Conservation (phyloP, 495 filamentous ascomycete genomes). For the Hyaloscypha finlandica region DNA sequence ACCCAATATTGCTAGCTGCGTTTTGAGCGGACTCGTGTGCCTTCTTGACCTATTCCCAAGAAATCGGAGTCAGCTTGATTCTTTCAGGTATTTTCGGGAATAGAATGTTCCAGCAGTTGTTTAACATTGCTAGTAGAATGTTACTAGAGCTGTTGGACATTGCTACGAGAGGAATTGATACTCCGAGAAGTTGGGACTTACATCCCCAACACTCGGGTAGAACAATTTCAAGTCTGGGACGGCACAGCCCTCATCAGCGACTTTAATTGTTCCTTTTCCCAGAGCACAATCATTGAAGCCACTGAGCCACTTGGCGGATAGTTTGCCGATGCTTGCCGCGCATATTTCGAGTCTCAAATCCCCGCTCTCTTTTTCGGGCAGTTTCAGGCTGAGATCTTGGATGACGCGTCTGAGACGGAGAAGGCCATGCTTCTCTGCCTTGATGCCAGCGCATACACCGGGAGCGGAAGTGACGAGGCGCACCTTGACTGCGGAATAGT, state of each 20-base stretch:
- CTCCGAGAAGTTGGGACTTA: too few species aligned
- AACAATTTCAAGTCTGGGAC: conserved; percentile 29
- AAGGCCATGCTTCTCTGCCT: conserved; percentile 28
- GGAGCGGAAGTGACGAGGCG: conserved; percentile 29
- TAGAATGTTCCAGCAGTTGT: too few species aligned
- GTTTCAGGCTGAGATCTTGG: conserved; percentile 14
- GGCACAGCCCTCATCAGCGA: conserved; percentile 10
- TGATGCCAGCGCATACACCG: conserved; percentile 18
- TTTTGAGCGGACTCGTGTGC: conserved; percentile 22
- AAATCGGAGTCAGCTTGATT: too few species aligned
- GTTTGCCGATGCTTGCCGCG: conserved; percentile 28
- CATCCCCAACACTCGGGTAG: conserved; percentile 26
- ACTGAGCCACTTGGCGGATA: conserved; percentile 28
- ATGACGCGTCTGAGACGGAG: conserved; percentile 26
- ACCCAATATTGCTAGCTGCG: conserved; percentile 18
- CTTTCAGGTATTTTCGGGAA: too few species aligned
- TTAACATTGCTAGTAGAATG: too few species aligned
- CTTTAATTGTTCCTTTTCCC: conserved; percentile 10
- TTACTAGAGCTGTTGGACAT: too few species aligned
- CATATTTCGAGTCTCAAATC: conserved; percentile 26
- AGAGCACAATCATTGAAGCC: conserved; percentile 28
- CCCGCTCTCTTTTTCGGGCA: background rate
- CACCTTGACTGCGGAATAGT: conserved; percentile 27
- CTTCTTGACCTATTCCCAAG: conserved; percentile 9
- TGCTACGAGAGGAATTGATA: too few species aligned